Conservation (phyloP, 768 basidiomycete genomes). For the Gymnopilus junonius region DNA sequence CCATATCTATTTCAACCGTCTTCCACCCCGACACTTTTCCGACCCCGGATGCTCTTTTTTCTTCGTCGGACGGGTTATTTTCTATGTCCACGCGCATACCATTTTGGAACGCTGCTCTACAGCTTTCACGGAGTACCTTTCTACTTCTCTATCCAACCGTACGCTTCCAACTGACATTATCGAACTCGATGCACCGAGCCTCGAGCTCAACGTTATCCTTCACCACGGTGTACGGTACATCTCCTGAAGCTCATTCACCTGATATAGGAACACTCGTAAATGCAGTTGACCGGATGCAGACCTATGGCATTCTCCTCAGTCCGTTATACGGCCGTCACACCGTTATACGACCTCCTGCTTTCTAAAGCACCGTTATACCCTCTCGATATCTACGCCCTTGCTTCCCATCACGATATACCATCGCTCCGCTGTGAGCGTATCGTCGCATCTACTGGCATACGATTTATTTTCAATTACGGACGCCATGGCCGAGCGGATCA, state of each 20-base stretch:
- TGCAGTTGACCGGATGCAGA: conserved; percentile 43
- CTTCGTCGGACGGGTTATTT: conserved; percentile 67
- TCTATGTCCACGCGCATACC: conserved; percentile 55
- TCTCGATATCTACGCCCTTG: conserved; percentile 47
- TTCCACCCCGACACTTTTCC: conserved; percentile 29
- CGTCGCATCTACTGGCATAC: conserved; percentile 43
- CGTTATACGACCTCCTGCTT: conserved; percentile 36
- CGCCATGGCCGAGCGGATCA: conserved; percentile 41
- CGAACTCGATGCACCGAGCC: conserved; percentile 45
- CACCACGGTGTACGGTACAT: conserved; percentile 56
- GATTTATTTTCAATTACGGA: conserved; percentile 40
- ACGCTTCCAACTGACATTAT: conserved; percentile 37
- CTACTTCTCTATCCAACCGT: not conserved
- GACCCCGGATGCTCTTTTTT: conserved; percentile 37
- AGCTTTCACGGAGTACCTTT: conserved; percentile 14
- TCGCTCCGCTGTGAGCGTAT: conserved; percentile 42
- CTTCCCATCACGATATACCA: conserved; percentile 35
- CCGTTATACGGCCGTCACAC: conserved; percentile 30
- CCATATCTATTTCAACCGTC: conserved; percentile 30
- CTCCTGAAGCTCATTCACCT: conserved; percentile 55
- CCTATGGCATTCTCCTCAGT: conserved; percentile 26
- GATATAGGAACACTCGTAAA: conserved; percentile 47
- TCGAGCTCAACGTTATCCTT: conserved; percentile 56
- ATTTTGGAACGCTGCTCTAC: conserved; percentile 50
- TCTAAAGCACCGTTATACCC: conserved; percentile 37